Percentiles rank a stretch among this genome's conserved stretches.
Evolutionary conservation across 2,329 filamentous ascomycete genomes (phyloP).

Genomic region (Alternaria viburni): DNA sequence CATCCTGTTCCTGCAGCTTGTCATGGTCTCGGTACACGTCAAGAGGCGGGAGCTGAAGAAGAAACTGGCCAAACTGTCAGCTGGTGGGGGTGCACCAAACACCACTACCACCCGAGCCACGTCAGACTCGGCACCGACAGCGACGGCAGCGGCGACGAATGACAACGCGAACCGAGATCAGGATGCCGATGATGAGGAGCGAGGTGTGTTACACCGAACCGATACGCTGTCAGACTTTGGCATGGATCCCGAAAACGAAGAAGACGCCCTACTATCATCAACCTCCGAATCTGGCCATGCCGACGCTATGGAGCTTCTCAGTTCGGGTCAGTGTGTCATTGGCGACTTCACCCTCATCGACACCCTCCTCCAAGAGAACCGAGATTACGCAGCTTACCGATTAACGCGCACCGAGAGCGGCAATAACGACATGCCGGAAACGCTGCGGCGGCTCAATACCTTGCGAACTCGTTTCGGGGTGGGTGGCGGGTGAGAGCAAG

Average conservation of each 20-base stretch:
- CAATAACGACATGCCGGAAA: slow-evolving; percentile 38
- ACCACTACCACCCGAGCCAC: slow-evolving; percentile 9
- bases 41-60: slow-evolving; percentile 59
- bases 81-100: slow-evolving; percentile 19
- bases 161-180: slow-evolving; percentile 48
- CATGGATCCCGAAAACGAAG: slow-evolving; percentile 50
- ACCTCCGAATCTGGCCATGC: slow-evolving; percentile 29
- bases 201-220: slow-evolving; percentile 57
- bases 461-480: slow-evolving; percentile 44
- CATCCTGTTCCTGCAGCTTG: slow-evolving; percentile 61
- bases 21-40: slow-evolving; percentile 62
- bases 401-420: slow-evolving; percentile 35
- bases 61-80: slow-evolving; percentile 36
- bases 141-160: slow-evolving; percentile 5
- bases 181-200: slow-evolving; percentile 66
- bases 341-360: slow-evolving; percentile 52
- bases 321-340: slow-evolving; percentile 55
- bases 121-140: slow-evolving; percentile 13
- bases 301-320: slow-evolving; percentile 53
- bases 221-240: slow-evolving; percentile 47
- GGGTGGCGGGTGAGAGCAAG: slow-evolving; percentile 36
- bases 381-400: slow-evolving; percentile 45
- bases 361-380: slow-evolving; percentile 52
- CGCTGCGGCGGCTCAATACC: slow-evolving; percentile 42
- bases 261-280: slow-evolving; percentile 37